Conservation (phyloP, 306 rosid genomes). For the Trifolium dubium region DNA sequence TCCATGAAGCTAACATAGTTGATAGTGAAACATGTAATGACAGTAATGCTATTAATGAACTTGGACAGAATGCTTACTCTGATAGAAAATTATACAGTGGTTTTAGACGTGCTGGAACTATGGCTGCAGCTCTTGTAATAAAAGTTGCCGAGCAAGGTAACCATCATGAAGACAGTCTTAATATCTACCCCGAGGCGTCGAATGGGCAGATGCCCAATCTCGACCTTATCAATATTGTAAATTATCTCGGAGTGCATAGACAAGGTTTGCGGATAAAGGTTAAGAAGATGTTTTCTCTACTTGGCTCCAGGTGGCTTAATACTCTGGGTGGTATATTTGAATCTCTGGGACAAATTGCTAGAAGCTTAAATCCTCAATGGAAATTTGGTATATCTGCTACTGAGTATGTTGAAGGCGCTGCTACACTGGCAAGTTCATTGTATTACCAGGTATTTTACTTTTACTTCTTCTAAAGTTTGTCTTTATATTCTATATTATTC, state of each 20-base stretch:
- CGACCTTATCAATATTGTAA: conserved; percentile 90
- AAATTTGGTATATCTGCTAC: conserved; percentile 86
- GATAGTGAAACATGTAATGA: conserved; percentile 62
- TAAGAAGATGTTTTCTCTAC: conserved; percentile 70
- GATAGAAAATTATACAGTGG: conserved; percentile 55
- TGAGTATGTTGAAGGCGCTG: conserved; percentile 86
- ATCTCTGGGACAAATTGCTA: conserved; percentile 62
- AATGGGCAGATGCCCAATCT: conserved; percentile 98
- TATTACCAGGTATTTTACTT: conserved; percentile 73
- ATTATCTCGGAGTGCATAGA: conserved; percentile 82
- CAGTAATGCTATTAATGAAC: conserved; percentile 41
- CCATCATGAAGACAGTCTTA: conserved; percentile 72
- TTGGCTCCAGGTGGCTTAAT: conserved; percentile 70
- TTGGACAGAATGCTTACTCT: conserved; percentile 44
- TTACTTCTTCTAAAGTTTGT: conserved; percentile 19
- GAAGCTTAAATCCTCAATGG: conserved; percentile 75
- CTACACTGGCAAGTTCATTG: conserved; percentile 94
- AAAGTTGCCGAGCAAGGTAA: conserved; percentile 68
- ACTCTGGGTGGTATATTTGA: conserved; percentile 76
- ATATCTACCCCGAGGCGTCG: conserved; percentile 86
- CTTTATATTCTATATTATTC: neutral
- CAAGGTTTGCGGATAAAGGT: conserved; percentile 81
- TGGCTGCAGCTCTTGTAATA: conserved; percentile 92
- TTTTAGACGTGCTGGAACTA: conserved; percentile 93
- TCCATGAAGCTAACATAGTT: conserved; percentile 41